Conservation (phyloP, 768 basidiomycete species). For the Russula abietina region DNA sequence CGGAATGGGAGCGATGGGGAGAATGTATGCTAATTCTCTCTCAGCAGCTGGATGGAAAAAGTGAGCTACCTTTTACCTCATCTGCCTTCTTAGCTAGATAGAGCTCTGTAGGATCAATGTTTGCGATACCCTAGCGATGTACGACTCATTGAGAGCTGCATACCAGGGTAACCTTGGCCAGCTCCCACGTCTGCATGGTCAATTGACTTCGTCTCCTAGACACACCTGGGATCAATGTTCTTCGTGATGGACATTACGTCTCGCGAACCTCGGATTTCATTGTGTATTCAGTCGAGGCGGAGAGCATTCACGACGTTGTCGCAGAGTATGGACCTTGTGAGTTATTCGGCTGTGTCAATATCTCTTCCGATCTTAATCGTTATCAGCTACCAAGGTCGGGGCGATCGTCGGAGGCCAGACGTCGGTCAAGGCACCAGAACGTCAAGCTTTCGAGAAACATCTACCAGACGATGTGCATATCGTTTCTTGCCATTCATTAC, state of each 20-base stretch:
- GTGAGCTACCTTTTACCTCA: slow-evolving; percentile 38
- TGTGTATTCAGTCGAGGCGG: slow-evolving; percentile 93
- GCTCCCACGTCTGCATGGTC: neutral
- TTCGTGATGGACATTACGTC: slow-evolving; percentile 80
- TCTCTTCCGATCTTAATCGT: neutral
- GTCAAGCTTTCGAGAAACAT: slow-evolving; percentile 78
- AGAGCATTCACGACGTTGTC: slow-evolving; percentile 78
- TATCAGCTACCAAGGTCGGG: slow-evolving; percentile 79
- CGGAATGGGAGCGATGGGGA: slow-evolving; percentile 97
- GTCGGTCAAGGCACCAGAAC: slow-evolving; percentile 93
- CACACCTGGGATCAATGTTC: slow-evolving; percentile 55
- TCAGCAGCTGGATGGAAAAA: slow-evolving; percentile 79
- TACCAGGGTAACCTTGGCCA: slow-evolving; percentile 48
- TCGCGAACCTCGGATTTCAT: slow-evolving; percentile 89
- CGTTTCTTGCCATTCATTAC: slow-evolving; percentile 89
- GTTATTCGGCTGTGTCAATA: slow-evolving; percentile 30
- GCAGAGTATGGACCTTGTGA: slow-evolving; percentile 85
- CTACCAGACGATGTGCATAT: slow-evolving; percentile 85
- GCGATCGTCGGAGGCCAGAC: slow-evolving; percentile 96
- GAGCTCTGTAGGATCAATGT: slow-evolving; percentile 66
- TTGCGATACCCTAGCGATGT: slow-evolving; percentile 77
- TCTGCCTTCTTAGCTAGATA: neutral
- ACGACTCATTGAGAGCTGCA: slow-evolving; percentile 51
- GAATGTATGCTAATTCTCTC: slow-evolving; percentile 83
- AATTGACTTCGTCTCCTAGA: slow-evolving; percentile 32